phyloP scores from a whole-genome alignment of 768 basidiomycete species.

The Suillus americanus region DNA sequence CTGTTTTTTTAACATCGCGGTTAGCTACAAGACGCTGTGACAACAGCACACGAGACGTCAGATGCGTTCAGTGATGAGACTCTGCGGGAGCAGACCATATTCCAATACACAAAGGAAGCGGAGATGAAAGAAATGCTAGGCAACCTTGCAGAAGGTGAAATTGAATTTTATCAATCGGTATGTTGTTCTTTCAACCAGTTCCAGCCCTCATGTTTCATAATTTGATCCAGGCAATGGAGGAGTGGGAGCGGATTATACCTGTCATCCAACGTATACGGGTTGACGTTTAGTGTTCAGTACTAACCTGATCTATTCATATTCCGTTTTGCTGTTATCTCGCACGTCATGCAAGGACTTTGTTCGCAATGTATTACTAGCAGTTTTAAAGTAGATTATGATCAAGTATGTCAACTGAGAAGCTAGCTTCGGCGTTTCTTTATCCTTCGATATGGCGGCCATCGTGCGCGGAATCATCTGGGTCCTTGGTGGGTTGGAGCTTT shows the following conservation, averaged over 20 bases:
- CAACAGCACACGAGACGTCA: slow-evolving; percentile 91
- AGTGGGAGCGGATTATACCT: slow-evolving; percentile 95
- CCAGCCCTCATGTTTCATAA: slow-evolving; percentile 9
- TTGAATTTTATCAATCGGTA: slow-evolving; percentile 90
- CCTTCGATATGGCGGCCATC: slow-evolving; percentile 13
- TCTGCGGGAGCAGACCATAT: slow-evolving; percentile 84
- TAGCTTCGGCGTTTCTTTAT: slow-evolving; percentile 13
- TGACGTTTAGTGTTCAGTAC: slow-evolving; percentile 58
- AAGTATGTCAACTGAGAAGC: not conserved
- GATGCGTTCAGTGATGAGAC: slow-evolving; percentile 97
- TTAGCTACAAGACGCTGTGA: slow-evolving; percentile 95
- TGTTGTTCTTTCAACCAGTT: slow-evolving; percentile 16
- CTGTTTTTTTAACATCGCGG: slow-evolving; percentile 5
- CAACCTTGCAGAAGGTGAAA: slow-evolving; percentile 89
- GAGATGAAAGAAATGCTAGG: slow-evolving; percentile 98
- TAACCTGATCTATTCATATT: slow-evolving; percentile 16
- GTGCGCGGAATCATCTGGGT: slow-evolving; percentile 2
- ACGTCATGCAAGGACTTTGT: slow-evolving; percentile 11
- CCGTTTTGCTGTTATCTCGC: slow-evolving; percentile 13
- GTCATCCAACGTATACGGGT: slow-evolving; percentile 92
- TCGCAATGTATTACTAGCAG: slow-evolving; percentile 12
- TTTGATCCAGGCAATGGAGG: slow-evolving; percentile 78
- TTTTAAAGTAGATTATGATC: slow-evolving; percentile 5
- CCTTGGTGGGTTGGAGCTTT: slow-evolving; percentile 44
- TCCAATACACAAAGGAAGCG: slow-evolving; percentile 86